Base-by-base conservation (phyloP, 2,329 filamentous ascomycete genomes). In the Lecanosticta acicola region DNA sequence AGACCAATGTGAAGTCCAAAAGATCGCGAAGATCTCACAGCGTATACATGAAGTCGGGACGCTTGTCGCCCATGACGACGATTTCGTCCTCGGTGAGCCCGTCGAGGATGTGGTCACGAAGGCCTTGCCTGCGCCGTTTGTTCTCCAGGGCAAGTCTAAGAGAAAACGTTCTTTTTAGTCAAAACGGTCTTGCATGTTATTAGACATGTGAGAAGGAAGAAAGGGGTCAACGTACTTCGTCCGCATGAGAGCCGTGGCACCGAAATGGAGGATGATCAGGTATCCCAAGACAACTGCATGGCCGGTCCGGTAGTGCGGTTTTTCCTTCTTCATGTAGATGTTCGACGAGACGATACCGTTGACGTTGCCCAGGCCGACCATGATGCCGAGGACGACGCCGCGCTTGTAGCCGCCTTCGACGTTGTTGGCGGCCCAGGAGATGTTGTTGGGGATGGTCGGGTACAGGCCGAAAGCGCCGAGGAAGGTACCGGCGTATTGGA, bases 361-460 rank as follows among this genome's bases (percentile, higher is more conserved):
- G 39, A 95, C 72, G 61, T 95, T 95, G 21, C 89, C 89, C 86
- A 87, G 94, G 20, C 68, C 89, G 50, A 95, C 94, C 42, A 95
- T 84, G 51, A 94, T 49, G 81, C 90, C 90, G 1, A 95, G 70
- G 0, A 87, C 86, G 11, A 95, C 84, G 33, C 88, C 90, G 32
- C 89, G 80, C 72, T 95, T 95, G 70, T 94, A 94, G 2, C 91
- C 86, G 13, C 90, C 85, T 67, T 95, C 89, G 33, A 83, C 79
- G 53, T 95, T 95, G 70, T 95, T 95, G 40, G 83, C 81, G 19
- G 84, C 75, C 90, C 90, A 95, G 2, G 83, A 83, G 51, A 95
- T 87, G 0, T 87, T 94, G 63, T 94, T 93, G 7, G 87, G 71
- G 46, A 95, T 87, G 59, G 81, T 84, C 0, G 90, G 89, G 60